phyloP scores from a whole-genome alignment of 2,329 filamentous ascomycete species.

The Calonectria ilicicola region DNA sequence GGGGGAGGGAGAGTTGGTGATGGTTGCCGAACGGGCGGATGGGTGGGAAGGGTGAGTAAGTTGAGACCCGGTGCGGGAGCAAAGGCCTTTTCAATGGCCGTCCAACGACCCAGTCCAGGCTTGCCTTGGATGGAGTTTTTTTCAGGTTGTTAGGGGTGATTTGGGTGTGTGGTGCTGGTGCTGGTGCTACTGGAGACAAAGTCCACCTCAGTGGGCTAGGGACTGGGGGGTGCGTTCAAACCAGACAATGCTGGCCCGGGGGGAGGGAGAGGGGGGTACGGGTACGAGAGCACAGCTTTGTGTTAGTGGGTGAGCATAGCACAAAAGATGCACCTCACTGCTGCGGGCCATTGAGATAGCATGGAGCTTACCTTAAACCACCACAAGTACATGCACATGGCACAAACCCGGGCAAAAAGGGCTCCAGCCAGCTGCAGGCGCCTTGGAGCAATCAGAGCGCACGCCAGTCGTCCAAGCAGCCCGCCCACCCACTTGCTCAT shows the following conservation, averaged over 20 bases:
- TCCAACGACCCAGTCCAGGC: slow-evolving; percentile 40
- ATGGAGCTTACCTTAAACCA: slow-evolving; percentile 8
- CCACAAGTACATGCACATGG: slow-evolving; percentile 27
- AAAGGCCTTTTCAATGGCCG: slow-evolving; percentile 56
- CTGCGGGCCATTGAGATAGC: slow-evolving; percentile 5
- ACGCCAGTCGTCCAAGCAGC: slow-evolving; percentile 36
- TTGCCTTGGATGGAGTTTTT: slow-evolving; percentile 43
- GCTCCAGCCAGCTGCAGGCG: slow-evolving; percentile 22
- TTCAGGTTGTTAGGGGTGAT: slow-evolving; percentile 51
- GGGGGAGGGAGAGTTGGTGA: slow-evolving; percentile 10
- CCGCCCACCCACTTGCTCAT: slow-evolving; percentile 34
- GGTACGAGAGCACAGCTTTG: slow-evolving; percentile 1
- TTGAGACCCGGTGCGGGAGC: slow-evolving; percentile 48
- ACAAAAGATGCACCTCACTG: slow-evolving; percentile 2
- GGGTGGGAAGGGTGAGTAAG: slow-evolving; percentile 44
- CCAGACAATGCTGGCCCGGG: slow-evolving; percentile 5
- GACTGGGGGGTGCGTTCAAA: slow-evolving; percentile 5
- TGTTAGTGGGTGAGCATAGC: slow-evolving; percentile 8
- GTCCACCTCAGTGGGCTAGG: slow-evolving; percentile 13
- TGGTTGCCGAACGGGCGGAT: slow-evolving; percentile 42
- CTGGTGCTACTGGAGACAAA: slow-evolving; percentile 21
- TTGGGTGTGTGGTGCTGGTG: slow-evolving; percentile 40
- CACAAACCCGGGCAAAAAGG: slow-evolving; percentile 30
- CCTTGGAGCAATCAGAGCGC: slow-evolving; percentile 38
- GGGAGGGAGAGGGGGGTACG: background rate